These are phyloP conservation scores for Spiraea crenata DNA, from an alignment of 331 rosid species.

Conservation along the genomic window DNA sequence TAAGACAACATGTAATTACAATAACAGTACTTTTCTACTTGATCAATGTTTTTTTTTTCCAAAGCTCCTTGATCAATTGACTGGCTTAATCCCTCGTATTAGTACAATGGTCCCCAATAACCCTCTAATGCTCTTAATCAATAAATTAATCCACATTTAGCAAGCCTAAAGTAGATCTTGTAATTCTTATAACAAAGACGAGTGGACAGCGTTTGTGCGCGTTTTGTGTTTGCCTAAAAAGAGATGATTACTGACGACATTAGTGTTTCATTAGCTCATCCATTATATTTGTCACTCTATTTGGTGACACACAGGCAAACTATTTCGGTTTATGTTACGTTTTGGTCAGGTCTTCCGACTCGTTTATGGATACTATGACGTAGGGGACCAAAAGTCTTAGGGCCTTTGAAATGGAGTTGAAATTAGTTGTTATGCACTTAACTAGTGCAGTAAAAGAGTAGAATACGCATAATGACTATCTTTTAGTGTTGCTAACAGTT, in stretches of 20 bases:
- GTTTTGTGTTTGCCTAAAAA: conserved; percentile 47
- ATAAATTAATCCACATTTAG: not conserved
- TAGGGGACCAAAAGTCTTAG: too few species aligned
- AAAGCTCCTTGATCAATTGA: too few species aligned
- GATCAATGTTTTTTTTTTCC: too few species aligned
- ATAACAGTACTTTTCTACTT: too few species aligned
- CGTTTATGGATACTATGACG: not conserved
- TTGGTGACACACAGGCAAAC: conserved; percentile 10
- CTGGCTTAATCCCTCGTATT: not conserved
- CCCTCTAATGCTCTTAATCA: conserved; percentile 1
- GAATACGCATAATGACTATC: too few species aligned
- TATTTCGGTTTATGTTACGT: conserved; percentile 13
- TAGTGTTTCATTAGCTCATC: conserved; percentile 28
- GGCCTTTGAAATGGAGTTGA: too few species aligned
- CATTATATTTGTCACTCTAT: conserved; percentile 19
- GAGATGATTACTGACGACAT: conserved; percentile 15
- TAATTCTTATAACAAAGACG: conserved; percentile 27
- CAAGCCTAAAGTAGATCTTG: conserved; percentile 19
- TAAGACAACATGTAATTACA: not conserved
- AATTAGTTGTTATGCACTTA: too few species aligned
- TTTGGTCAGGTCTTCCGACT: not conserved
- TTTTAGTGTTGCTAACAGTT: too few species aligned
- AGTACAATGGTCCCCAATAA: conserved; percentile 17
- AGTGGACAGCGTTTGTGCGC: conserved; percentile 52
- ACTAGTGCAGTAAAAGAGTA: too few species aligned